Evolutionary conservation across 176 grass and related monocot genomes (phyloP).

Genomic region (Juncus effusus): DNA sequence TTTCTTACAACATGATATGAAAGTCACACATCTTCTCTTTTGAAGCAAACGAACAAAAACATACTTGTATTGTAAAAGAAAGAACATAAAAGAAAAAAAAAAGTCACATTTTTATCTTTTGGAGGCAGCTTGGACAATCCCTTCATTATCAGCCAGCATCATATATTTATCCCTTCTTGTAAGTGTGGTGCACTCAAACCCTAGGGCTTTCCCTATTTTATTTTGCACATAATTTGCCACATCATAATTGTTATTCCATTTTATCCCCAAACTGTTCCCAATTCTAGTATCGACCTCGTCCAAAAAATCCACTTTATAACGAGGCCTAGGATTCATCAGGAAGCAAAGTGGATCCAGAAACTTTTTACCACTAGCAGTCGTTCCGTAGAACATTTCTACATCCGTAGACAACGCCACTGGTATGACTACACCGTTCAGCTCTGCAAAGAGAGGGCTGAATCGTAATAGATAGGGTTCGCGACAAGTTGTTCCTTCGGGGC

Average conservation of each 20-base stretch:
- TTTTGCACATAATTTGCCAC: slow-evolving; percentile 72
- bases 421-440: slow-evolving; percentile 42
- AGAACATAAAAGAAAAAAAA: too few relatives aligned
- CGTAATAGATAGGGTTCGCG: slow-evolving; percentile 72
- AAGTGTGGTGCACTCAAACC: slow-evolving; percentile 56
- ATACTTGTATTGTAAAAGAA: too few relatives aligned
- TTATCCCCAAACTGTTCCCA: background rate
- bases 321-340: slow-evolving; percentile 56
- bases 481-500: slow-evolving; percentile 79
- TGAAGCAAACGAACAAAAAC: too few relatives aligned
- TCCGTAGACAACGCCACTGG: slow-evolving; percentile 56
- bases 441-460: slow-evolving; percentile 72
- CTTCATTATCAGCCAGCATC: slow-evolving; percentile 81
- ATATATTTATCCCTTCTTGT: slow-evolving; percentile 93
- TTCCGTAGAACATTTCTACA: slow-evolving; percentile 74
- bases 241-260: slow-evolving; percentile 11
- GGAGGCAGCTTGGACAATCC: slow-evolving; percentile 30
- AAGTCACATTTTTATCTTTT: slow-evolving; percentile 5
- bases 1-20: too few relatives aligned
- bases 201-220: slow-evolving; percentile 45
- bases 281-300: slow-evolving; percentile 18
- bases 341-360: slow-evolving; percentile 55
- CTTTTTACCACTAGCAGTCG: slow-evolving; percentile 62
- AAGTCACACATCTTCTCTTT: too few relatives aligned
- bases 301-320: slow-evolving; percentile 49